A percentile compares a stretch with the other conserved stretches of the same genome.
phyloP scores from a whole-genome alignment of 768 basidiomycete species.

The Royoungia palumana region DNA sequence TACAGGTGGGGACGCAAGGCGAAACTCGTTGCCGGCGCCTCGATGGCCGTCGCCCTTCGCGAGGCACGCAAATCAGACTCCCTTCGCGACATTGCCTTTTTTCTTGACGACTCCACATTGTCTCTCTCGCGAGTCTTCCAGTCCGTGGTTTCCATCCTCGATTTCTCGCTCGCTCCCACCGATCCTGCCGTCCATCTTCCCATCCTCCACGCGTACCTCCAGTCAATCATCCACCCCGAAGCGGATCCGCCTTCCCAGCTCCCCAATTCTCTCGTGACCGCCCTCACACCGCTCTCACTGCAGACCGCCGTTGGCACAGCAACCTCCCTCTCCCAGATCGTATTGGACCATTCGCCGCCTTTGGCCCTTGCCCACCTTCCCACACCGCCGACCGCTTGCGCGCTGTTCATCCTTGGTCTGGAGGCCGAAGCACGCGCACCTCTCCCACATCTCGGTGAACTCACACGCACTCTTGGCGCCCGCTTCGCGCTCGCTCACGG shows the following conservation, averaged over 20 bases:
- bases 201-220: constrained; percentile 51
- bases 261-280: constrained; percentile 32
- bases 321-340: constrained; percentile 45
- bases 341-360: constrained; percentile 36
- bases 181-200: constrained; percentile 63
- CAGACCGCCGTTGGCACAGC: constrained; percentile 39
- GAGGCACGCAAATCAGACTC: constrained; percentile 67
- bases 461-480: constrained; percentile 54
- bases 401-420: constrained; percentile 62
- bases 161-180: constrained; percentile 48
- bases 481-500: constrained; percentile 49
- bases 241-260: constrained; percentile 27
- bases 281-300: constrained; percentile 39
- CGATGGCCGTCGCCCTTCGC: constrained; percentile 66
- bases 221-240: constrained; percentile 35
- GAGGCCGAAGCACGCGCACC: constrained; percentile 61
- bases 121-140: constrained; percentile 55
- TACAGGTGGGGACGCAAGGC: constrained; percentile 77
- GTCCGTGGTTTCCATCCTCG: constrained; percentile 49
- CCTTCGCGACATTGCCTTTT: constrained; percentile 63
- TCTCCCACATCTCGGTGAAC: constrained; percentile 50
- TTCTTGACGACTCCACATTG: constrained; percentile 51
- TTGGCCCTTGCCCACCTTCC: constrained; percentile 41
- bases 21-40: constrained; percentile 64
- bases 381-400: constrained; percentile 57